Conservation (phyloP, 2,329 filamentous ascomycete species). For the Aureobasidium sp. region DNA sequence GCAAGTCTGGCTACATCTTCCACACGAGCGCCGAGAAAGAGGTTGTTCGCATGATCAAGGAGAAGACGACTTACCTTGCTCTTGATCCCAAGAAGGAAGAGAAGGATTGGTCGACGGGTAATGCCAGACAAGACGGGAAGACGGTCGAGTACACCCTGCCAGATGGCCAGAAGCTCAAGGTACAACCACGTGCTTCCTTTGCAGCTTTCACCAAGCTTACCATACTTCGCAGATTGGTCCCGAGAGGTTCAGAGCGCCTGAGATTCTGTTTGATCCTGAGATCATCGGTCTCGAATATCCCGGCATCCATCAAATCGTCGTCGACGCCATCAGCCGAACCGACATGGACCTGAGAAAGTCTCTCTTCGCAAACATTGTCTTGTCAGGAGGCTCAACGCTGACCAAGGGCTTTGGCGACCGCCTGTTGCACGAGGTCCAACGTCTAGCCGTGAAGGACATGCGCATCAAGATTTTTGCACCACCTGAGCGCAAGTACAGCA, state of each 20-base stretch:
- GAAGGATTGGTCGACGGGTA: conserved; percentile 76
- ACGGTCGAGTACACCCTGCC: conserved; percentile 81
- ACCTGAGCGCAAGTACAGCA: conserved; percentile 95
- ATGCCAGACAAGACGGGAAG: conserved; percentile 67
- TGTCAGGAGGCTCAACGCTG: conserved; percentile 90
- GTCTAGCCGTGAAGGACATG: conserved; percentile 96
- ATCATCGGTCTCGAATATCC: conserved; percentile 95
- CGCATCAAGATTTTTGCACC: conserved; percentile 98
- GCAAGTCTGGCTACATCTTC: conserved; percentile 90
- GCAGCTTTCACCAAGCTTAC: conserved; percentile 4
- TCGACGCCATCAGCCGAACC: conserved; percentile 89
- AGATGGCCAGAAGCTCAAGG: conserved; percentile 90
- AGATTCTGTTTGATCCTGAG: conserved; percentile 96
- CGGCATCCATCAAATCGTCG: conserved; percentile 94
- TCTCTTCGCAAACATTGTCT: conserved; percentile 91
- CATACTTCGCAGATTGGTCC: conserved; percentile 63
- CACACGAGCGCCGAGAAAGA: conserved; percentile 99
- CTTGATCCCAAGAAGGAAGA: conserved; percentile 88
- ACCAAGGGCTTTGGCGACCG: conserved; percentile 96
- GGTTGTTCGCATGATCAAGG: conserved; percentile 95
- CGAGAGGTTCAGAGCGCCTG: conserved; percentile 89
- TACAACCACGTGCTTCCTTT: conserved; percentile 30
- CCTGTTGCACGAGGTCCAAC: conserved; percentile 83
- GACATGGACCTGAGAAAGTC: conserved; percentile 93
- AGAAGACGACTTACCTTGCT: conserved; percentile 86